Evolutionary conservation across 2,329 filamentous ascomycete genomes (phyloP).

Genomic region (Botrytis squamosa): DNA sequence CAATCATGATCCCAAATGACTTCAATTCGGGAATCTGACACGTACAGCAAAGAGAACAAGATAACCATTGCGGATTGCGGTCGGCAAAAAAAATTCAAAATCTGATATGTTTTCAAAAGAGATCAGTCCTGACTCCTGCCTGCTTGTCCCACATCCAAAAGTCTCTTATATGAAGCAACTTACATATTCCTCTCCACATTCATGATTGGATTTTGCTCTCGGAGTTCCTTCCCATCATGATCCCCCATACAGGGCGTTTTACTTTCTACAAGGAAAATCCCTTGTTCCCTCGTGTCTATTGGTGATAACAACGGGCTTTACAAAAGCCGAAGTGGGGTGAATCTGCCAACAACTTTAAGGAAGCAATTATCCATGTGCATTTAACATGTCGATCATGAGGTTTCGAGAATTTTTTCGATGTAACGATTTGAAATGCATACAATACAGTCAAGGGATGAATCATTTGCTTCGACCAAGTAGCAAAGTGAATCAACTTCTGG

Average conservation of each 20-base stretch:
- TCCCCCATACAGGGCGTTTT: background rate
- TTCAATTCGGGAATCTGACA: background rate
- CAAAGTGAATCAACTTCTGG: background rate
- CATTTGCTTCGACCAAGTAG: background rate
- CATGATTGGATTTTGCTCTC: background rate
- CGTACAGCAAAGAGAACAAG: background rate
- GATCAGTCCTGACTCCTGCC: background rate
- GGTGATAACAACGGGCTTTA: background rate
- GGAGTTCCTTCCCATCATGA: background rate
- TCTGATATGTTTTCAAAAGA: background rate
- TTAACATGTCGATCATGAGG: background rate
- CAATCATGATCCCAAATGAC: background rate
- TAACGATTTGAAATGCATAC: background rate
- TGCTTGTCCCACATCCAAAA: background rate
- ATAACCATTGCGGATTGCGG: background rate
- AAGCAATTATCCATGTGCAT: background rate
- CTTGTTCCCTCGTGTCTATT: constrained; percentile 4
- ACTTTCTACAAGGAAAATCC: background rate
- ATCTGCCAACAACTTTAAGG: background rate
- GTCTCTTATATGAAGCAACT: background rate
- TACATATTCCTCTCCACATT: background rate
- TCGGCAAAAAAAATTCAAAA: background rate
- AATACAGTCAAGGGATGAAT: background rate
- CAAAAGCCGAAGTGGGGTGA: background rate
- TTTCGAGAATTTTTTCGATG: background rate